Evolutionary conservation across 2,329 filamentous ascomycete species (phyloP).

Genomic region (Scytalidium sp.): DNA sequence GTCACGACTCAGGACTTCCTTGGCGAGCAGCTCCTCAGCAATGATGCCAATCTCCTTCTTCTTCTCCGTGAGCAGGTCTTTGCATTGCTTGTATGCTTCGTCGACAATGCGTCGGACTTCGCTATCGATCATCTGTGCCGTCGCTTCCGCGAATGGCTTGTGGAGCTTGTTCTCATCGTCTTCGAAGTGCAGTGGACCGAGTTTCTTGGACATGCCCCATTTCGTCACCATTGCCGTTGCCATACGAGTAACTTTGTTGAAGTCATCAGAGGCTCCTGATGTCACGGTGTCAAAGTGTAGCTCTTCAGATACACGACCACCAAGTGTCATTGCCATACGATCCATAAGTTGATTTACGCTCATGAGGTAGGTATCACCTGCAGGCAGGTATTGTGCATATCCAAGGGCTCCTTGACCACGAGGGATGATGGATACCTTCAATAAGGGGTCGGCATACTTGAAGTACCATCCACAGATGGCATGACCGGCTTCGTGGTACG

Average conservation of each 20-base stretch:
- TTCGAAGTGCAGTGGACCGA: slow-evolving; percentile 90
- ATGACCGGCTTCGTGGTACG: slow-evolving; percentile 97
- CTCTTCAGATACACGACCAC: slow-evolving; percentile 92
- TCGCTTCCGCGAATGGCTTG: slow-evolving; percentile 95
- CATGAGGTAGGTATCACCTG: slow-evolving; percentile 91
- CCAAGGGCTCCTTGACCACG: slow-evolving; percentile 90
- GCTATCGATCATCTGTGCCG: slow-evolving; percentile 84
- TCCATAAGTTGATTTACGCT: slow-evolving; percentile 95
- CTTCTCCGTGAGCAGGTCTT: slow-evolving; percentile 77
- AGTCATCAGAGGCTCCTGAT: slow-evolving; percentile 91
- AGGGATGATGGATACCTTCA: slow-evolving; percentile 98
- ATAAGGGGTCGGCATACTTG: slow-evolving; percentile 89
- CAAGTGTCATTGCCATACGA: slow-evolving; percentile 99
- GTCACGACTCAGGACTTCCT: slow-evolving; percentile 88
- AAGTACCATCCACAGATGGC: slow-evolving; percentile 99
- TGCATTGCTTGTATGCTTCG: slow-evolving; percentile 89
- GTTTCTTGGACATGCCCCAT: slow-evolving; percentile 95
- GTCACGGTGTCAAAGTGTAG: slow-evolving; percentile 96
- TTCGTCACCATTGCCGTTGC: slow-evolving; percentile 98
- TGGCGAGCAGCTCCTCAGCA: slow-evolving; percentile 86
- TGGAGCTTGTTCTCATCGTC: slow-evolving; percentile 77
- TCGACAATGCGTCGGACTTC: slow-evolving; percentile 92
- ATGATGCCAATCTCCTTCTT: slow-evolving; percentile 85
- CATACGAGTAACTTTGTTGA: slow-evolving; percentile 97
- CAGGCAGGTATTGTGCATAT: slow-evolving; percentile 95